These are phyloP conservation scores for Zasmidium cellare DNA, from an alignment of 2,329 filamentous ascomycete genomes.

Conservation along the genomic window DNA sequence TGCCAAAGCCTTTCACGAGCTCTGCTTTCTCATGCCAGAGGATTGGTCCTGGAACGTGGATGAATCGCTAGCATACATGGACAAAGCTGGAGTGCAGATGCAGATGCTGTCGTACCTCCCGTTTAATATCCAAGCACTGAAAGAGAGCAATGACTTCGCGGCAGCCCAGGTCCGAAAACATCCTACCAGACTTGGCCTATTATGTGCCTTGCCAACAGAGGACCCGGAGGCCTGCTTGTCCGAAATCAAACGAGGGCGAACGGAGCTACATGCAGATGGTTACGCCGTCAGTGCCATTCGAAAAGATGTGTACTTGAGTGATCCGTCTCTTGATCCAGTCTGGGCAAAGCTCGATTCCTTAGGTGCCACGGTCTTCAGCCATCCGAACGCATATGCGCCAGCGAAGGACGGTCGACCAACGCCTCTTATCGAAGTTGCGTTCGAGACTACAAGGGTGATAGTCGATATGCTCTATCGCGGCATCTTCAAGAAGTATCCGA, in stretches of 20 bases:
- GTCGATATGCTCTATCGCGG: not conserved
- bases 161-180: not conserved
- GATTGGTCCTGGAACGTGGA: not conserved
- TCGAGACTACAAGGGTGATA: not conserved
- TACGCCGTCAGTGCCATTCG: not conserved
- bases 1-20: not conserved
- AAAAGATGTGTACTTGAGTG: not conserved
- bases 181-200: not conserved
- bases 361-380: not conserved
- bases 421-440: not conserved
- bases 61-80: not conserved
- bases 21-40: not conserved
- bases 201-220: not conserved
- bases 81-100: not conserved
- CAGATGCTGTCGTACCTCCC: not conserved
- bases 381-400: not conserved
- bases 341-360: not conserved
- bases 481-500: not conserved
- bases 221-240: not conserved
- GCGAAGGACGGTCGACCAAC: not conserved
- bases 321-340: not conserved
- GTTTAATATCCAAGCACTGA: not conserved
- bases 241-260: not conserved
- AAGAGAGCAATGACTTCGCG: not conserved
- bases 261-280: not conserved